A percentile compares a stretch with the other conserved stretches of the same genome.
Conservation (phyloP, 305 asterid genomes). For the Fraxinus ornus region DNA sequence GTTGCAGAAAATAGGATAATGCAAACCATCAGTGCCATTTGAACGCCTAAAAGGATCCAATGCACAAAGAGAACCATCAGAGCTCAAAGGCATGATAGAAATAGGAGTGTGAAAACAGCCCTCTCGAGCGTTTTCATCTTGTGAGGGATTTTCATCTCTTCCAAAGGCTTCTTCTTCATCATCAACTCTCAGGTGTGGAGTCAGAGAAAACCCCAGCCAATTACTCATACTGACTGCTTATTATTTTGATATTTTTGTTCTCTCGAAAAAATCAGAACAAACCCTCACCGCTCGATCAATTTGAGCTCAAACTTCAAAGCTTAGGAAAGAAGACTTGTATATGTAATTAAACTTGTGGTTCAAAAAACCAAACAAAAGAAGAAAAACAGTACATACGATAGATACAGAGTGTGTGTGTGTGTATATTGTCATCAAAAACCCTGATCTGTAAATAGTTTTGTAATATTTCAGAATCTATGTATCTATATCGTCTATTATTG, state of each 20-base stretch:
- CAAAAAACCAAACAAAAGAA: constrained; percentile 1
- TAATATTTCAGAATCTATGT: constrained; percentile 29
- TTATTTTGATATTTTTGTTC: background rate
- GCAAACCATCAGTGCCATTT: constrained; percentile 17
- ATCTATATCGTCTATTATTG: constrained; percentile 22
- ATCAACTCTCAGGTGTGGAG: constrained; percentile 49
- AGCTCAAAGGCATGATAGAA: constrained; percentile 40
- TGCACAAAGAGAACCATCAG: constrained; percentile 33
- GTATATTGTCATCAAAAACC: constrained; percentile 9
- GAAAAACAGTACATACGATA: background rate
- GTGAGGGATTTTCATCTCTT: constrained; percentile 5
- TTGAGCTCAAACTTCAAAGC: constrained; percentile 51
- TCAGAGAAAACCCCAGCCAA: constrained; percentile 74
- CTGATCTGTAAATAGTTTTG: constrained; percentile 24
- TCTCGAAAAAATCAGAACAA: background rate
- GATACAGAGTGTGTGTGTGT: background rate
- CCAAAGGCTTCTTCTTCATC: constrained; percentile 29
- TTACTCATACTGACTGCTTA: constrained; percentile 39
- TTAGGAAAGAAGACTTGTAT: background rate
- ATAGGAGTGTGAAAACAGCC: constrained; percentile 24
- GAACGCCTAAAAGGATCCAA: constrained; percentile 30
- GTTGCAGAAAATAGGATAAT: background rate
- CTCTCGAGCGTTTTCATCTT: constrained; percentile 3
- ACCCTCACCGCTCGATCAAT: constrained; percentile 13
- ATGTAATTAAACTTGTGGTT: background rate